Evolutionary conservation across 192 early-diverging fungal genomes (phyloP), one percentile per base, ranked within the genome.

Genomic region (Coemansia sp.): DNA sequence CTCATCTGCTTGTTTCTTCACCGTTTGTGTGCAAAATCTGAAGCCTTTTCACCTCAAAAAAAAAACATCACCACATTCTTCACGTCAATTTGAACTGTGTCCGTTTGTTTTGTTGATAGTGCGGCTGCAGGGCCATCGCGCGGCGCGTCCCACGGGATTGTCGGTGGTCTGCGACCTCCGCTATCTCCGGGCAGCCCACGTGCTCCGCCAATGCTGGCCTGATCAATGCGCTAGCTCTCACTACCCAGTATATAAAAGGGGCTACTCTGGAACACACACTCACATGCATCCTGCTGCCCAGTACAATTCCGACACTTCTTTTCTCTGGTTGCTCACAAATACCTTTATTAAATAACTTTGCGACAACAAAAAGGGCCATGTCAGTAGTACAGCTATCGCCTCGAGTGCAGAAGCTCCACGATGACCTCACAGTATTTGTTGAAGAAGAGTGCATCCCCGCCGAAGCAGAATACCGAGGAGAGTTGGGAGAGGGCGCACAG

Each of bases 371-470:
- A 16, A 16, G 38, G 12, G 16, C 41, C 22, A 71, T 71, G 69
- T 71, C 79, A 8, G 49, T 76, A 58, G 67, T 81, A 1, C 64
- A 72, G 56, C 66, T 82, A 26, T 82, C 81, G 26, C 71, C 81
- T 25, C 59, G 81, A 4, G 81, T 59, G 21, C 54, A 73, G 47
- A 62, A 71, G 71, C 69, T 82, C 48, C 51, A 58, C 63, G 30
- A 62, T 19, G 52, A 49, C 14, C 68, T 82, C n/a, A 53, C 62
- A 44, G 64, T 65, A 26, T 82, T 83, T 55, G 76, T 83, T 21
- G 67, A 93, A 82, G 85, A 91, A 69, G 95, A 97, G 62, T 98
- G 97, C 79, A 90, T 99, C 74, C 97, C 97, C 22, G 94, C 94
- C 53, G 94, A 98, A 67, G 67, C 82, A 52, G 61, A 88, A 32